These are phyloP conservation scores for Vaccinium myrtillus DNA, from an alignment of 148 eudicot genomes.

Conservation along the genomic window DNA sequence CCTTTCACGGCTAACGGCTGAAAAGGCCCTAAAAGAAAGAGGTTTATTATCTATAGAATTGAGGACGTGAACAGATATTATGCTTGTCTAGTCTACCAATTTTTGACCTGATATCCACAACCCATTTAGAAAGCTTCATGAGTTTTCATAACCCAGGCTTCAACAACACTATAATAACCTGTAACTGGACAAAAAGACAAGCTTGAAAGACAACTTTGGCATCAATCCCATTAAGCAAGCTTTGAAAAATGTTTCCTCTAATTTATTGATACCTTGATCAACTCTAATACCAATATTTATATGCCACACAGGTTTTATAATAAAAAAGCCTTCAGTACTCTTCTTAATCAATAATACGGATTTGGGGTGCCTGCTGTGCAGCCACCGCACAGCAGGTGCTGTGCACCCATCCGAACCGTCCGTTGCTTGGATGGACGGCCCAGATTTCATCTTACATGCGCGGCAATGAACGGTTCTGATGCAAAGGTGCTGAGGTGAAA, in stretches of 20 bases:
- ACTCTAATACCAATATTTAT: neutral
- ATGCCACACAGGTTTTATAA: neutral
- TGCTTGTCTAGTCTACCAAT: neutral
- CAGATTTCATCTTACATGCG: no score
- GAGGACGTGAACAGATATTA: neutral
- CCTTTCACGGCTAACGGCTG: neutral
- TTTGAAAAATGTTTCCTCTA: neutral
- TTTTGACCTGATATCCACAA: neutral
- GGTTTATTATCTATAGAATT: neutral
- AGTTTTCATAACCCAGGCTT: neutral
- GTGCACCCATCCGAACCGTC: no score
- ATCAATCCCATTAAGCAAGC: conserved; percentile 6
- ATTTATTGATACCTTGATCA: neutral
- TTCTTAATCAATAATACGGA: neutral
- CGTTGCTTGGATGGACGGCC: no score
- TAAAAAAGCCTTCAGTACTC: neutral
- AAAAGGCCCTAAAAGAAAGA: neutral
- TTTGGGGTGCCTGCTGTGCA: no score
- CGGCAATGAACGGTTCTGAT: no score
- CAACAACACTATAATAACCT: neutral
- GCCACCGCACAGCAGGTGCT: no score
- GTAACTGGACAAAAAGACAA: neutral
- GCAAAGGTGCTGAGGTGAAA: no score
- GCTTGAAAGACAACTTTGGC: conserved; percentile 11
- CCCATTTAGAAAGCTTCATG: neutral